phyloP scores from a whole-genome alignment of 163 green algal species.

The Smithsoniella earleae region DNA sequence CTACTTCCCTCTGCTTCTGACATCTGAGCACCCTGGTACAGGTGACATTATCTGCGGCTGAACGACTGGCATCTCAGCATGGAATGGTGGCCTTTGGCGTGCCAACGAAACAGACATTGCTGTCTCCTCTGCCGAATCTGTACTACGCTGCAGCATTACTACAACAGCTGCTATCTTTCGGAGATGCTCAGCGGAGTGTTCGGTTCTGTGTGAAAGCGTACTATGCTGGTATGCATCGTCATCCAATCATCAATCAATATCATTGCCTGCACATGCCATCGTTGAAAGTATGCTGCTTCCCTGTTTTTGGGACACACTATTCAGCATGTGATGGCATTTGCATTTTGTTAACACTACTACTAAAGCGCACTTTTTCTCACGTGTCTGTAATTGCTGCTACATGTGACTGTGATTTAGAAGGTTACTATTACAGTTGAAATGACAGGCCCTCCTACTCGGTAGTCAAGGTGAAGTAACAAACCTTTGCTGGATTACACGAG shows the following conservation, averaged over 20 bases:
- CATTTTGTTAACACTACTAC: too few relatives aligned
- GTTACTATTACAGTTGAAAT: too few relatives aligned
- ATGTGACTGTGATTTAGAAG: neutral
- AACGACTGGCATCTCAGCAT: neutral
- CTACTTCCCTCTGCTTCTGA: neutral
- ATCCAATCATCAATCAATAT: too few relatives aligned
- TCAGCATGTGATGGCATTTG: too few relatives aligned
- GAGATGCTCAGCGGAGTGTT: neutral
- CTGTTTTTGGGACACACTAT: too few relatives aligned
- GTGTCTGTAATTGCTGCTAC: neutral
- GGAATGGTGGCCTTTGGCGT: neutral
- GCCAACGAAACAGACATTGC: neutral
- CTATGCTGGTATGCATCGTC: slow-evolving; percentile 17
- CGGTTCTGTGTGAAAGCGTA: slow-evolving; percentile 23
- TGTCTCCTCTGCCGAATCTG: neutral
- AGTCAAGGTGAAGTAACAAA: too few relatives aligned
- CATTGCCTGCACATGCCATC: too few relatives aligned
- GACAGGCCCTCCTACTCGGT: too few relatives aligned
- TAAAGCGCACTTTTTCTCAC: neutral
- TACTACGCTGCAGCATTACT: slow-evolving; percentile 24
- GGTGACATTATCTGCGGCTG: slow-evolving; percentile 17
- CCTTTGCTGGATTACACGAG: too few relatives aligned
- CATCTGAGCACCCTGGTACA: neutral
- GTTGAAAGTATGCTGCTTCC: too few relatives aligned
- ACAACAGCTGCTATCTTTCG: neutral